phyloP scores from a whole-genome alignment of 352 stramenopile genomes.

The Globisporangium viniferum region DNA sequence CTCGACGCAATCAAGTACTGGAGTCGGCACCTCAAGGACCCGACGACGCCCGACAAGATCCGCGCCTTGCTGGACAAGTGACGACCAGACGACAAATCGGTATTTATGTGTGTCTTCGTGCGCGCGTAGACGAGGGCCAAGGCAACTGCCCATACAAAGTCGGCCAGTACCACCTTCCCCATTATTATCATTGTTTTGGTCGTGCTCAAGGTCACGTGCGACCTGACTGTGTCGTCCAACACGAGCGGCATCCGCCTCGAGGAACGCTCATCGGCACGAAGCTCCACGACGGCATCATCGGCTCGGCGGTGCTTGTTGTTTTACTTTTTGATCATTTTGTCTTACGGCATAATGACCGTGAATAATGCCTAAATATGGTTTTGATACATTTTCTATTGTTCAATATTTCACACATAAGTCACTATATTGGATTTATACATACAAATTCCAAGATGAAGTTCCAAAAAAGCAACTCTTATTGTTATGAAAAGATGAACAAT shows the following conservation, averaged over 20 bases:
- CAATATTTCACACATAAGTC: no score
- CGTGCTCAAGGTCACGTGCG: constrained; percentile 83
- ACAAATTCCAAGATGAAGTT: no score
- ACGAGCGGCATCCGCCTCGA: constrained; percentile 69
- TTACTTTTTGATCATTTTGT: no score
- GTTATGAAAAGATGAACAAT: no score
- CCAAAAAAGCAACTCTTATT: no score
- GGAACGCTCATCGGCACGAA: constrained; percentile 75
- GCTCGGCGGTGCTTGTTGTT: constrained; percentile 18
- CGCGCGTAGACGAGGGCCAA: not conserved
- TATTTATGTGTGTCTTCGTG: constrained; percentile 12
- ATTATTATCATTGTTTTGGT: constrained; percentile 21
- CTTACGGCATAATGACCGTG: no score
- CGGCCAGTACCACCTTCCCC: not conserved
- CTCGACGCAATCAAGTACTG: constrained; percentile 51
- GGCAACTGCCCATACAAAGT: not conserved
- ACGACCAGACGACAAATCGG: not conserved
- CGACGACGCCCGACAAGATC: constrained; percentile 43
- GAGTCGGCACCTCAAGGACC: constrained; percentile 51
- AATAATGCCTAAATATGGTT: no score
- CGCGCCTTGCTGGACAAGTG: constrained; percentile 34
- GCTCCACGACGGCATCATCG: constrained; percentile 84
- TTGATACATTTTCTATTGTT: no score
- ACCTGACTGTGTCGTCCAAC: constrained; percentile 86
- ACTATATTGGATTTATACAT: no score